A percentile compares a stretch with the other conserved stretches of the same genome.
These are phyloP conservation scores for Posidonia australis DNA, from an alignment of 106 monocot species.

Conservation along the genomic window DNA sequence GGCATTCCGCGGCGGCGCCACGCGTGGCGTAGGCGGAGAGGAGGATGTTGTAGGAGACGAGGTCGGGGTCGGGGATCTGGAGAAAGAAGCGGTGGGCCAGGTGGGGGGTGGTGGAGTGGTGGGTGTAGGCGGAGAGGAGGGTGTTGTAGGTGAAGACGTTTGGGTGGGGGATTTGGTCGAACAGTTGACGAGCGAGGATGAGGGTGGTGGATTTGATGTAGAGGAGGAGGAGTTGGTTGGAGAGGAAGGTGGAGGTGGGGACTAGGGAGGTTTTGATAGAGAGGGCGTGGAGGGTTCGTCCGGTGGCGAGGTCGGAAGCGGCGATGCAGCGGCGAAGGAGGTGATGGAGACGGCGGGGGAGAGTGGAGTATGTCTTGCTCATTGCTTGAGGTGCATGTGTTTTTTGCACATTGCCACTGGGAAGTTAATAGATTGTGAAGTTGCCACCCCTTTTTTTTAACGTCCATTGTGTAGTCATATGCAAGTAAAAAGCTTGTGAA, in stretches of 20 bases:
- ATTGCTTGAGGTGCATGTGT: not conserved
- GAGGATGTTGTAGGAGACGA: constrained; percentile 67
- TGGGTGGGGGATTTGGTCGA: constrained; percentile 58
- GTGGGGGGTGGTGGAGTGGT: constrained; percentile 7
- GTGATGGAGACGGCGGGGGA: constrained; percentile 11
- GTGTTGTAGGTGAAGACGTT: constrained; percentile 73
- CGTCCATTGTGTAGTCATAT: too few relatives aligned
- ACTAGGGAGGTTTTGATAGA: constrained; percentile 35
- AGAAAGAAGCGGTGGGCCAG: constrained; percentile 22
- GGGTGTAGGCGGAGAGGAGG: constrained; percentile 46
- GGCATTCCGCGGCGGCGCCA: constrained; percentile 8
- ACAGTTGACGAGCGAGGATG: constrained; percentile 29
- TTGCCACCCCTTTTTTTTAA: too few relatives aligned
- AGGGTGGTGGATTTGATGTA: constrained; percentile 35
- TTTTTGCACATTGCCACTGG: too few relatives aligned
- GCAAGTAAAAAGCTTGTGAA: too few relatives aligned
- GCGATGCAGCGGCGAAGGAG: constrained; percentile 34
- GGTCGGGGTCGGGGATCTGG: constrained; percentile 40
- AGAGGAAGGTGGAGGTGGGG: constrained; percentile 38
- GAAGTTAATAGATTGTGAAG: too few relatives aligned
- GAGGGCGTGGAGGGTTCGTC: constrained; percentile 32
- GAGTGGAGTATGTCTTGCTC: not conserved
- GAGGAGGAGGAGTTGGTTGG: constrained; percentile 52
- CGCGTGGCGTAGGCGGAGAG: constrained; percentile 31
- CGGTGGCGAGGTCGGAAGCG: constrained; percentile 18